These are phyloP conservation scores for Lachnum nothofagi DNA, from an alignment of 2,329 filamentous ascomycete species.

Conservation along the genomic window DNA sequence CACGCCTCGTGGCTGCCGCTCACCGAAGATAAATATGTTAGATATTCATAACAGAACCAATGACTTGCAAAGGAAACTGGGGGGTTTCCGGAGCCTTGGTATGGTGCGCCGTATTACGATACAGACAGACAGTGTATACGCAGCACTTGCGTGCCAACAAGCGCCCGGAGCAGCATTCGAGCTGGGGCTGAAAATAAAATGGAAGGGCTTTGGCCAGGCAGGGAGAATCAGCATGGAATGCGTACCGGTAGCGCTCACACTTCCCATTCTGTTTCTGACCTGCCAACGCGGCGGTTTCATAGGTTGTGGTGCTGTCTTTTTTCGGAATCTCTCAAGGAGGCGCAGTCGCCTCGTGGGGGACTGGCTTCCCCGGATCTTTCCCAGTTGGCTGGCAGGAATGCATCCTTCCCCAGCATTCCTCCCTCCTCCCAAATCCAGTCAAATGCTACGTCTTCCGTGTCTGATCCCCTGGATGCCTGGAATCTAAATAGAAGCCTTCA, in stretches of 20 bases:
- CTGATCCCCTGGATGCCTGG: not conserved
- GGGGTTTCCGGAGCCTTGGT: too few species aligned
- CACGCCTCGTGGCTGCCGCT: not conserved
- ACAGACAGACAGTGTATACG: too few species aligned
- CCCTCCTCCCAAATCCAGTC: not conserved
- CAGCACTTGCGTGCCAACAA: too few species aligned
- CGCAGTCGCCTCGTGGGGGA: not conserved
- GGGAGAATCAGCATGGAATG: not conserved
- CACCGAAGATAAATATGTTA: conserved; percentile 1
- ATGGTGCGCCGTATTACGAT: too few species aligned
- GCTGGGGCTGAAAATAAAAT: not conserved
- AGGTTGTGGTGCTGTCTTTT: not conserved
- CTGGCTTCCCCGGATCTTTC: not conserved
- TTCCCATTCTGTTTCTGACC: not conserved
- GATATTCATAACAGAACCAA: too few species aligned
- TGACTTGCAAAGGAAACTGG: too few species aligned
- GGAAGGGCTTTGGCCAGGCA: not conserved
- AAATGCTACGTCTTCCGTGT: not conserved
- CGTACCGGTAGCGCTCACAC: not conserved
- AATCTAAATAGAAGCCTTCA: not conserved
- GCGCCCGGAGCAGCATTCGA: not conserved
- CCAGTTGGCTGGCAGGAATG: not conserved
- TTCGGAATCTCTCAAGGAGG: not conserved
- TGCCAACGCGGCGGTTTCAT: not conserved
- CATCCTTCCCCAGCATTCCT: not conserved